Evolutionary conservation across 1,284 basidiomycete genomes (phyloP).

Genomic region (Heliocybe sulcata): DNA sequence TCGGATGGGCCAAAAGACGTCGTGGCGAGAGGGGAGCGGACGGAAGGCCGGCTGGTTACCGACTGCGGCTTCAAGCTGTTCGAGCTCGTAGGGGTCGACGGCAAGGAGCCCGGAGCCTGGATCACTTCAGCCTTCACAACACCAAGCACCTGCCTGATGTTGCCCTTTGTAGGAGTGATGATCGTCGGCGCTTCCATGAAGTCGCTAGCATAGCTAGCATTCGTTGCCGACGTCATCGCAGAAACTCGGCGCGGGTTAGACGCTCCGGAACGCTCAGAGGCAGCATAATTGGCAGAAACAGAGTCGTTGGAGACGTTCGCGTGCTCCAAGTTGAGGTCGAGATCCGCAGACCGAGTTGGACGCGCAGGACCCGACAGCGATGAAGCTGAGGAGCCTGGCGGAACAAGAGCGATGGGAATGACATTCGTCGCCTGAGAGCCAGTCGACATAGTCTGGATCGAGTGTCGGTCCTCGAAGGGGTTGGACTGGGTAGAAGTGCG

Average conservation of each 20-base stretch:
- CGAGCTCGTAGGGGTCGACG: conserved; percentile 1
- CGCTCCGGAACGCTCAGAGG: conserved; percentile 46
- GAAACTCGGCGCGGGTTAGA: conserved; percentile 55
- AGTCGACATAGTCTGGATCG: conserved; percentile 67
- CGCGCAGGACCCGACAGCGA: conserved; percentile 16
- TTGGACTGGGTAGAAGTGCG: conserved; percentile 37
- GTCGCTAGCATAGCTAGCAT: conserved; percentile 68
- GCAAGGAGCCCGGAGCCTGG: conserved; percentile 36
- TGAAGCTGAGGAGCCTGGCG: conserved; percentile 37
- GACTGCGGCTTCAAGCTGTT: conserved; percentile 1
- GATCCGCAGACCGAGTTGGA: conserved; percentile 44
- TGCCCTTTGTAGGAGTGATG: conserved; percentile 57
- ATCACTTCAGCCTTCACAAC: conserved; percentile 75
- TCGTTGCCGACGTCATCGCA: conserved; percentile 67
- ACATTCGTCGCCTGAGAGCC: conserved; percentile 73
- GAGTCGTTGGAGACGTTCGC: conserved; percentile 53
- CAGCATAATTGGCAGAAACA: conserved; percentile 35
- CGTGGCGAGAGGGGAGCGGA: conserved; percentile 61
- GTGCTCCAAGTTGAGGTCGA: conserved; percentile 56
- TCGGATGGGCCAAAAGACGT: conserved; percentile 70
- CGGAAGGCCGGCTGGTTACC: conserved; percentile 26
- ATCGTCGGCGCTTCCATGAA: conserved; percentile 78
- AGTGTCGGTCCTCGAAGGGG: conserved; percentile 71
- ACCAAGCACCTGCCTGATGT: conserved; percentile 65
- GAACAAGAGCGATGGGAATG: conserved; percentile 75